Conservation (phyloP, 805 yeast genomes). For the Nakazawaea wyomingensis region DNA sequence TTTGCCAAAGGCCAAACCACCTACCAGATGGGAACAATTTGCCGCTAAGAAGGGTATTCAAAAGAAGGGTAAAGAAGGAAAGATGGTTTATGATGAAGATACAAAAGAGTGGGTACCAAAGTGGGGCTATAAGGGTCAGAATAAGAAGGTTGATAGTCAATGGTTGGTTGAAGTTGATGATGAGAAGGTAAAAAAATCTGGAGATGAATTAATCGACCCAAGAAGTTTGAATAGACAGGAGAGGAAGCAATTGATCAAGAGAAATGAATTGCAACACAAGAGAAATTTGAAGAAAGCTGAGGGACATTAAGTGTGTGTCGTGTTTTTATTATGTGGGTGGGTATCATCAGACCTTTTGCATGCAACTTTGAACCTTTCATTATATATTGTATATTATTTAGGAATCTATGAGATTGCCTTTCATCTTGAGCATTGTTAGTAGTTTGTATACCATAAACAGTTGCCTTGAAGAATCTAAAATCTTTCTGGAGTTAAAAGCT, state of each 20-base stretch:
- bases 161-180: constrained; percentile 96
- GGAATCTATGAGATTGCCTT: too few species aligned
- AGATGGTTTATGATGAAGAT: constrained; percentile 84
- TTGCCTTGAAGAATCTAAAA: too few species aligned
- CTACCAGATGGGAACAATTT: constrained; percentile 94
- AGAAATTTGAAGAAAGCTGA: constrained; percentile 52
- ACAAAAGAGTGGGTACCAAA: constrained; percentile 94
- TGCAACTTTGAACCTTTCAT: too few species aligned
- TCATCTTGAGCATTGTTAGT: too few species aligned
- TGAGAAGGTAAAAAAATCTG: constrained; percentile 46
- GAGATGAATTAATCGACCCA: constrained; percentile 76
- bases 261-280: constrained; percentile 80
- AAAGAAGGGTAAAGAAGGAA: constrained; percentile 85
- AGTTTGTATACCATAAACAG: too few species aligned
- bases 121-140: constrained; percentile 96
- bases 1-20: constrained; percentile 85
- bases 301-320: constrained; percentile 1
- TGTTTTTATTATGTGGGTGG: too few species aligned
- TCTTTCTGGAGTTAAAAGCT: too few species aligned
- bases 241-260: constrained; percentile 79
- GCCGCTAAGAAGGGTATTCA: constrained; percentile 94
- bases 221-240: constrained; percentile 76
- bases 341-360: too few species aligned
- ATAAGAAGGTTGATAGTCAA: constrained; percentile 80
- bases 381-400: too few species aligned